Evolutionary conservation across 2,329 filamentous ascomycete genomes (phyloP).

Genomic region (Gnomoniopsis smithogilvyi): DNA sequence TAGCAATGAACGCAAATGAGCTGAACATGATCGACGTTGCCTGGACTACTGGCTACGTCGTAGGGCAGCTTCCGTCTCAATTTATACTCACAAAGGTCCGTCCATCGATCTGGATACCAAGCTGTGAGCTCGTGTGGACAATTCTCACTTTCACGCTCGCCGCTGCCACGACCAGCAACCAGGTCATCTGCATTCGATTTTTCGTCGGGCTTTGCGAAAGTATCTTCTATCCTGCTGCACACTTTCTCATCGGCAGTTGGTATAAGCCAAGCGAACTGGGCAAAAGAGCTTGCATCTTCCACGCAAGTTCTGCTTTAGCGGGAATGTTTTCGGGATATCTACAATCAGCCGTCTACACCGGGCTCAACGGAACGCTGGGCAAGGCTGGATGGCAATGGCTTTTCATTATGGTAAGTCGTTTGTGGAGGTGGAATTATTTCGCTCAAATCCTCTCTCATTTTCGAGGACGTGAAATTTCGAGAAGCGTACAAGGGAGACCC

Average conservation of each 20-base stretch:
- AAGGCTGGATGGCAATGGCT: slow-evolving; percentile 43
- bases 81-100: slow-evolving; percentile 39
- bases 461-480: too few relatives aligned
- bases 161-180: slow-evolving; percentile 33
- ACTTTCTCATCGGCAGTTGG: slow-evolving; percentile 40
- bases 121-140: slow-evolving; percentile 35
- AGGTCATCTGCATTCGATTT: slow-evolving; percentile 39
- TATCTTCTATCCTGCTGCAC: slow-evolving; percentile 35
- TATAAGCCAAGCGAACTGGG: slow-evolving; percentile 40
- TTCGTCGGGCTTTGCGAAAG: slow-evolving; percentile 38
- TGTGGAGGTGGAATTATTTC: too few relatives aligned
- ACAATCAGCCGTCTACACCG: slow-evolving; percentile 37
- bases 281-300: slow-evolving; percentile 40
- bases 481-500: too few relatives aligned
- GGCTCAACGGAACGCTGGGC: slow-evolving; percentile 34
- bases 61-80: slow-evolving; percentile 40
- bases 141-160: slow-evolving; percentile 33
- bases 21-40: slow-evolving; percentile 50
- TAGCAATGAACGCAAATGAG: slow-evolving; percentile 49
- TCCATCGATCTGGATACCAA: slow-evolving; percentile 38
- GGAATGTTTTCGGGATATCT: slow-evolving; percentile 42
- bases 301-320: slow-evolving; percentile 32
- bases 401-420: slow-evolving; percentile 33
- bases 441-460: too few relatives aligned
- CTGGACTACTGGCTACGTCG: slow-evolving; percentile 60